Base-by-base conservation (phyloP, 345 rosid species). In the Lepidium aucheri region DNA sequence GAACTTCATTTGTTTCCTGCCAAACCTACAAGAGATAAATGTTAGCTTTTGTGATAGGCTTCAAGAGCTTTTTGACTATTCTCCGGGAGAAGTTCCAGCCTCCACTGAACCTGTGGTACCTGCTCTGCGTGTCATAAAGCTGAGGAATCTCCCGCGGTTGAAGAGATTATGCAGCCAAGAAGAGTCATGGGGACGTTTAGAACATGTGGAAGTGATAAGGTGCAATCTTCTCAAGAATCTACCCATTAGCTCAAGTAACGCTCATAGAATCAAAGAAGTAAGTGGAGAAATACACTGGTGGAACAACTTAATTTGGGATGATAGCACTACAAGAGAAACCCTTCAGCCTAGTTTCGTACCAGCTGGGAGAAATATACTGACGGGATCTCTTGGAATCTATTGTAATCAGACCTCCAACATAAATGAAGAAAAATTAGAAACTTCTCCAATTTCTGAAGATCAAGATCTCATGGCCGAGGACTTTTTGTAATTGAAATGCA, bases 221-320 rank as follows among this genome's bases (percentile, higher is more conserved):
- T 74, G 79, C 76, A 67, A 49, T 30, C 67, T 15, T 16, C 62
- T 78, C 14, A 52, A 4, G 34, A 53, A 67, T 34, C 64, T 78
- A 66, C 79, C 79, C 26, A 60, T 78, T 22, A 57, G 34, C 17
- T 38, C 57, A 39, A 17, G 57, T 38, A 63, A 63, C 43, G 54
- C 40, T 51, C 33, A 46, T 2, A 32, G 51, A 35, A 32, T 71
- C 10, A 54, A 39, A 49, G 79, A 78, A 70, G 67, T 74, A 43
- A 74, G 68, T 67, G 76, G 79, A 38, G 74, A 67, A 61, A 57
- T 45, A 60, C 67, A 51, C 42, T 78, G 82, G 82, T 78, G 82
- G 82, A 71, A 59, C 41, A 49, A 51, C 59, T 54, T 67, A 55
- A 8, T 56, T 36, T 71, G 74, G 52, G 77, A 67, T 12, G 56